Evolutionary conservation across 139 green algal genomes (phyloP), one percentile per base, ranked within the genome.

Genomic region (Coelastrella sp.): DNA sequence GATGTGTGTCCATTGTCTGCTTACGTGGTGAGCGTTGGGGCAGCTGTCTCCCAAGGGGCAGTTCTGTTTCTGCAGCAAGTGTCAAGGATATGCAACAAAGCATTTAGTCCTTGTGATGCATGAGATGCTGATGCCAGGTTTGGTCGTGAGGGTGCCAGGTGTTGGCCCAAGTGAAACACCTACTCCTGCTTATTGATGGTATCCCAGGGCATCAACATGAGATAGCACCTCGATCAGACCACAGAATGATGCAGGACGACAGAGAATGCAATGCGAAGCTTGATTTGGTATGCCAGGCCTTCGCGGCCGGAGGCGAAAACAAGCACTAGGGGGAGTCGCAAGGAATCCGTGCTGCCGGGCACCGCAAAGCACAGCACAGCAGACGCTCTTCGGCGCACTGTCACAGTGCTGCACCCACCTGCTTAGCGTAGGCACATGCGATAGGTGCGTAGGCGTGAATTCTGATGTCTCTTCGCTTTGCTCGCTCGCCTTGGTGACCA

Each of bases 401-500:
- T 23, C 15, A 27, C 17, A 67, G 17, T 67, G 21, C 59, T n/a
- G n/a, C 59, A 21, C n/a, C 17, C 30, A 78, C 69, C 69, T 78
- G 69, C 40, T 78, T 59, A 23, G 69, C 69, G 40, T 78, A 78
- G 7, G 59, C 6, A 41, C 69, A 78, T 4, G 69, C 69, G 25
- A 78, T 78, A 30, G 69, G 69, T 41, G 60, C 40, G 69, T 78
- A 78, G 40, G 35, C 15, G 69, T 78, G 40, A 2, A 19, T 38
- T 23, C 25, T 60, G 6, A 78, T 15, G 40, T 59, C 69, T 23
- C 69, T 25, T 13, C 69, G 69, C 3, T 48, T 60, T 1, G 69
- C 69, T 38, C 69, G 69, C 41, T 78, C 69, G 23, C 69, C 69
- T 34, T 78, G 59, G 40, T 78, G 69, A 4, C 40, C 69, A 37